Evolutionary conservation across 1,284 basidiomycete species (phyloP).

Genomic region (Marasmius sp.): DNA sequence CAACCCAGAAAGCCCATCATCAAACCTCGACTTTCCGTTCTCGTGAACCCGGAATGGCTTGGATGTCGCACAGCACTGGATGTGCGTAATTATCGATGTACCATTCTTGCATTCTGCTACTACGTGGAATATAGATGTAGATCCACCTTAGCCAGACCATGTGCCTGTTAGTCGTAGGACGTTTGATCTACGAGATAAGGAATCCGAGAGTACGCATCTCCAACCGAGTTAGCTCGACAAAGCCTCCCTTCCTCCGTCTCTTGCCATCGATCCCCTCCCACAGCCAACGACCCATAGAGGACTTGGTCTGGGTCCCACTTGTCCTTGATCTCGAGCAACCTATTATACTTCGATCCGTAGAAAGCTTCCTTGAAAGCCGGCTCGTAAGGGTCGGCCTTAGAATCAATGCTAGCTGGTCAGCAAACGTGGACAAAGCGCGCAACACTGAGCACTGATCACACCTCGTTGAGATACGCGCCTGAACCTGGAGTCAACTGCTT

Average conservation of each 20-base stretch:
- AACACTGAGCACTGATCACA: neutral
- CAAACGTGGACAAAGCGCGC: neutral
- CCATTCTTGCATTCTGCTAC: too few species aligned
- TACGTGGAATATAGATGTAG: too few species aligned
- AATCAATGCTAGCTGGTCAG: neutral
- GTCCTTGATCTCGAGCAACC: constrained; percentile 21
- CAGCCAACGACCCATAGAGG: constrained; percentile 20
- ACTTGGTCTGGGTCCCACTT: constrained; percentile 23
- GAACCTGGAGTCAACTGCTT: constrained; percentile 10
- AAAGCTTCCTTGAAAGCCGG: constrained; percentile 20
- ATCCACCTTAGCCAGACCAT: too few species aligned
- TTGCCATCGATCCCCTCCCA: constrained; percentile 23
- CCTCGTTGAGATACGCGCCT: constrained; percentile 20
- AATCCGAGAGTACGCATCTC: too few species aligned
- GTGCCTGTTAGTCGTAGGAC: too few species aligned
- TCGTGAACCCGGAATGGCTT: too few species aligned
- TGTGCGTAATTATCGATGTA: too few species aligned
- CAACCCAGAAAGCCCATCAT: too few species aligned
- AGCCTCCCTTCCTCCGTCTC: constrained; percentile 17
- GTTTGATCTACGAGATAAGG: too few species aligned
- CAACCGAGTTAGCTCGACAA: constrained; percentile 1
- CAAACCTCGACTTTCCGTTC: too few species aligned
- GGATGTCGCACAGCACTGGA: too few species aligned
- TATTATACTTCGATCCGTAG: constrained; percentile 21
- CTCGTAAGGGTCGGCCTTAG: constrained; percentile 20